phyloP scores from a whole-genome alignment of 345 rosid species.

The Eucalyptus shirleyi region DNA sequence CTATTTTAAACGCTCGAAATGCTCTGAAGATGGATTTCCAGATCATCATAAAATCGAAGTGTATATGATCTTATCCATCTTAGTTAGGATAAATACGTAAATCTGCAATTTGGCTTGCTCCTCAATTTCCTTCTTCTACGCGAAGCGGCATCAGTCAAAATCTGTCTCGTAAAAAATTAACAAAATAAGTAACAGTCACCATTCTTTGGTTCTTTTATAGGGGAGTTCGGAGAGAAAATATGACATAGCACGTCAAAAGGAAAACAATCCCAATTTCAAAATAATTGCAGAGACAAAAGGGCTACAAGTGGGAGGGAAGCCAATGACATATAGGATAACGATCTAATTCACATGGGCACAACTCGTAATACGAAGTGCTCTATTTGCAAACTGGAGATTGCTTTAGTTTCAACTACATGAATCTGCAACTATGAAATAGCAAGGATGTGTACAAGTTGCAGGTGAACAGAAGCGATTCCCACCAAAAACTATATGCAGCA shows the following conservation, averaged over 20 bases:
- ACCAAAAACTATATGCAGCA: not conserved
- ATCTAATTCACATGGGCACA: slow-evolving; percentile 95
- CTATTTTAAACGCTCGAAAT: slow-evolving; percentile 74
- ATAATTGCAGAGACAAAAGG: not conserved
- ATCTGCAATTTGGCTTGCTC: slow-evolving; percentile 85
- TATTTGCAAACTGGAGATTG: slow-evolving; percentile 88
- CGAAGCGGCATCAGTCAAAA: slow-evolving; percentile 89
- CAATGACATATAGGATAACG: not conserved
- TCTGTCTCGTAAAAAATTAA: slow-evolving; percentile 8
- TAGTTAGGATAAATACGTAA: not conserved
- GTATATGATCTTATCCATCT: not conserved
- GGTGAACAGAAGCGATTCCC: not conserved
- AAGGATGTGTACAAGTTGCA: not conserved
- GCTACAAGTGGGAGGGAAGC: not conserved
- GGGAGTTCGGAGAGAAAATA: not conserved
- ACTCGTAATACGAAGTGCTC: slow-evolving; percentile 82
- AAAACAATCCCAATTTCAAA: not conserved
- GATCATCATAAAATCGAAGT: not conserved
- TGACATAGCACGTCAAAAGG: not conserved
- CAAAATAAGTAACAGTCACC: not conserved
- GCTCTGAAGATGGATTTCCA: slow-evolving; percentile 2
- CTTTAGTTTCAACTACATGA: slow-evolving; percentile 95
- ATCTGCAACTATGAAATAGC: slow-evolving; percentile 19
- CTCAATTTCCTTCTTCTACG: slow-evolving; percentile 88
- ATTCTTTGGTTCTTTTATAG: too few relatives aligned